A percentile compares a stretch with the other conserved stretches of the same genome.
These are phyloP conservation scores for Peronospora farinosa DNA, from an alignment of 352 stramenopile genomes.

Conservation along the genomic window DNA sequence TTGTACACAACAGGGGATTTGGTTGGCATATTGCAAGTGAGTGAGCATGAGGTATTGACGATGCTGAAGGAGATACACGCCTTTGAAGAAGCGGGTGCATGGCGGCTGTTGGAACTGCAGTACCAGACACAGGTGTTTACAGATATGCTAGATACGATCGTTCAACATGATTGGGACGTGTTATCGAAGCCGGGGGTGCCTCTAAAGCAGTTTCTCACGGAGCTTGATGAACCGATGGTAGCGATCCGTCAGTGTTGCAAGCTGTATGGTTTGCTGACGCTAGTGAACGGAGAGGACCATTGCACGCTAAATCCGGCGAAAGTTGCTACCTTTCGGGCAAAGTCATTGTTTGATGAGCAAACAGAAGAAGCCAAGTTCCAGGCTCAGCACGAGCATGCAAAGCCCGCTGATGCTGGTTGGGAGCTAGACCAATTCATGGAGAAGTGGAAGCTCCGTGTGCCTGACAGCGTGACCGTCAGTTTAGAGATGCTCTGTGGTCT, in stretches of 20 bases:
- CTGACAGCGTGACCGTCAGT: constrained; percentile 50
- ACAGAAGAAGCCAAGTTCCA: constrained; percentile 34
- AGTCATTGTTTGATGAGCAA: constrained; percentile 67
- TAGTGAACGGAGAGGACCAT: constrained; percentile 18
- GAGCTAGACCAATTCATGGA: constrained; percentile 64
- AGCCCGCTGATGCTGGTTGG: constrained; percentile 36
- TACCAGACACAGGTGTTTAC: constrained; percentile 62
- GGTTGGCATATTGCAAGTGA: constrained; percentile 54
- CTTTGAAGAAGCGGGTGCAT: constrained; percentile 66
- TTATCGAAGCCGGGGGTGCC: constrained; percentile 34
- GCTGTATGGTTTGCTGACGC: constrained; percentile 43
- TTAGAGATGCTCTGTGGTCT: constrained; percentile 64
- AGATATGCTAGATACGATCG: constrained; percentile 63
- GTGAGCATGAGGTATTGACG: constrained; percentile 48
- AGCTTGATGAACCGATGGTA: constrained; percentile 38
- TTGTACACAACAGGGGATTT: constrained; percentile 61
- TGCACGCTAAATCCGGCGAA: constrained; percentile 55
- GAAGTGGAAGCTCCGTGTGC: constrained; percentile 76
- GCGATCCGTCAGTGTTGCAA: constrained; percentile 67
- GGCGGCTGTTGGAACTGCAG: constrained; percentile 47
- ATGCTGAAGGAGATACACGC: constrained; percentile 60
- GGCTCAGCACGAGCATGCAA: constrained; percentile 25
- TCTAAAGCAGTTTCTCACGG: constrained; percentile 35
- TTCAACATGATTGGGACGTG: constrained; percentile 68
- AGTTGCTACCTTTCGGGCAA: constrained; percentile 65